Evolutionary conservation across 768 basidiomycete genomes (phyloP).

Genomic region (Agrocybe praecox): DNA sequence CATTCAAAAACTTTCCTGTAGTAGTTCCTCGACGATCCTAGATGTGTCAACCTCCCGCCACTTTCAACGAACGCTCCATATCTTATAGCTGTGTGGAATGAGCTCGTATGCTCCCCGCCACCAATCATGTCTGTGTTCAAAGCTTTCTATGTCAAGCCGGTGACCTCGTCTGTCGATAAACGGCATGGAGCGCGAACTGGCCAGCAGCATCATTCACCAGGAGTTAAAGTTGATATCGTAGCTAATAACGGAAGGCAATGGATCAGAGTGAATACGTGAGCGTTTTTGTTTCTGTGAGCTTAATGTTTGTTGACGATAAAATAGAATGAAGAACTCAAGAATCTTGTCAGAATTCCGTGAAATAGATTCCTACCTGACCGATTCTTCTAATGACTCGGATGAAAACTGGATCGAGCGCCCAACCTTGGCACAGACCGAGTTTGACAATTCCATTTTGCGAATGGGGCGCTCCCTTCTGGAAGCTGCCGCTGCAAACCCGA

Average conservation of each 20-base stretch:
- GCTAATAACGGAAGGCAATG: constrained; percentile 74
- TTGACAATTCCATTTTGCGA: constrained; percentile 74
- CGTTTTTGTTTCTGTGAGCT: constrained; percentile 17
- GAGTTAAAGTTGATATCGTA: constrained; percentile 81
- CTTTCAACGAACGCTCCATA: constrained; percentile 82
- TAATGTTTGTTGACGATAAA: background rate
- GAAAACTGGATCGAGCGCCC: constrained; percentile 48
- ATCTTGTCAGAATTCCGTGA: constrained; percentile 82
- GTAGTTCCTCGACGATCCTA: constrained; percentile 65
- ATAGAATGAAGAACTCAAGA: constrained; percentile 75
- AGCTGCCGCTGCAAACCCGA: constrained; percentile 62
- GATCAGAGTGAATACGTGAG: constrained; percentile 89
- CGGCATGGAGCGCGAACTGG: constrained; percentile 25
- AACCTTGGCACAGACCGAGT: constrained; percentile 48
- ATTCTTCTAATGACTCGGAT: constrained; percentile 53
- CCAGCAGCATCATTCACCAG: constrained; percentile 24
- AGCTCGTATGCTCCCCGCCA: constrained; percentile 60
- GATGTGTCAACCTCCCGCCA: constrained; percentile 45
- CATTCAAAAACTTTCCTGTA: constrained; percentile 27
- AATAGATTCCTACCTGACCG: constrained; percentile 78
- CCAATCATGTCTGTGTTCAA: constrained; percentile 65
- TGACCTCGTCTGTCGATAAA: constrained; percentile 1
- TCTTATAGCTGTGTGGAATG: constrained; percentile 81
- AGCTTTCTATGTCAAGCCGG: constrained; percentile 37
- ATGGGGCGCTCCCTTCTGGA: constrained; percentile 70